Base-by-base conservation (phyloP, 1,284 basidiomycete genomes). In the Gomphus sp. region DNA sequence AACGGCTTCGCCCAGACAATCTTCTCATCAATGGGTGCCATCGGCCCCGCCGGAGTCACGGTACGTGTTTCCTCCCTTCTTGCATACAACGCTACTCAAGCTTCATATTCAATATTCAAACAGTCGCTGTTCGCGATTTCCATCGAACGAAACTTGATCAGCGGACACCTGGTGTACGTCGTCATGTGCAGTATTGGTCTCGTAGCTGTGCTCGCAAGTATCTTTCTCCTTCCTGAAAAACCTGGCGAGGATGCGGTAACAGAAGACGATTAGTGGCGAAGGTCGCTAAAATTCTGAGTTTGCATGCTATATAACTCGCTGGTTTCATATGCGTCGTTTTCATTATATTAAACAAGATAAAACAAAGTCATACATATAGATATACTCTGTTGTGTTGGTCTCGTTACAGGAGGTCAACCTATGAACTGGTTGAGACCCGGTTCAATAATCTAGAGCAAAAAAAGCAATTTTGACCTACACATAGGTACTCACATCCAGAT, bases 1-100 rank as follows among this genome's bases (percentile, higher is more conserved):
- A 59, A 54, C 16, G 58, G 58, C 11, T 16, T 59, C 12, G 51
- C 51, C 39, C 58, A 59, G 18, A 59, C 58, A 5, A 31, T 59
- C 33, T 59, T 59, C 47, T 59, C 58, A 16, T 48, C 58, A 18
- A 59, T 59, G 58, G 58, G 58, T 39, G 51, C 51, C 16, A 55
- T 59, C 11, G 58, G 58, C 34, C 58, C 58, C 39, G 25, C 58
- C 33, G 58, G 58, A 22, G 51, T 55, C 5, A 59, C 58, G 7
- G 58, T 59, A 55, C 36, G 57, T 59, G 12, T 33, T 31, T 12
- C 47, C 2, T 47, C 37, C 33, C 37, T 58, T 39, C 14, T 25
- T 6, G 9, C 11, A 7, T 8, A 31, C 33, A 34, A 10, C 18
- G 18, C 8, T 14, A 12, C 22, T 54, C 22, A 22, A 9, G n/a